These are phyloP conservation scores for Kodamaea fungicola DNA, from an alignment of 1,139 yeast species.

Conservation along the genomic window DNA sequence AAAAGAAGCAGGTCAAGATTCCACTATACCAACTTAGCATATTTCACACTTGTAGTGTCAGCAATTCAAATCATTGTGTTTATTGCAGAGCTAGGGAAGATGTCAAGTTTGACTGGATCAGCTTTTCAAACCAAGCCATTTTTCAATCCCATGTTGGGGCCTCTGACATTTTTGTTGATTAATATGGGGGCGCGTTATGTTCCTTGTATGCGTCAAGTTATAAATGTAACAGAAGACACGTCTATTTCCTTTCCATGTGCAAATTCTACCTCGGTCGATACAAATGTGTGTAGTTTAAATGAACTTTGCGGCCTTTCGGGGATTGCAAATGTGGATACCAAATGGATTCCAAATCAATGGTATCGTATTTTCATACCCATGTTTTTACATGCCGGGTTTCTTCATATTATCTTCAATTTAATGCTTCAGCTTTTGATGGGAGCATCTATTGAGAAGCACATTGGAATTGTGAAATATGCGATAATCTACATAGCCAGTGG, in stretches of 20 bases:
- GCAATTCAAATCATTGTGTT: constrained; percentile 57
- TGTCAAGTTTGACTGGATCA: constrained; percentile 61
- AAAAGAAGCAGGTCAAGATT: constrained; percentile 26
- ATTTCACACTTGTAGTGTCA: constrained; percentile 46
- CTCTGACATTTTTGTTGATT: constrained; percentile 64
- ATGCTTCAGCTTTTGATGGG: constrained; percentile 63
- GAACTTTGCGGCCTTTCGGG: constrained; percentile 66
- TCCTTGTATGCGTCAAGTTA: constrained; percentile 64
- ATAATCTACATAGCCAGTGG: constrained; percentile 62
- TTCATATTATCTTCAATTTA: constrained; percentile 66
- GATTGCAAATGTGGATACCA: constrained; percentile 25
- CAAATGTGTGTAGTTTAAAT: constrained; percentile 54
- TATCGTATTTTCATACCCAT: constrained; percentile 68
- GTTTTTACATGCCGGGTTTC: constrained; percentile 73
- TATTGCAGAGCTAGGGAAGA: constrained; percentile 60
- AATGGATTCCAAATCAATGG: constrained; percentile 58
- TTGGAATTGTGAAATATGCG: constrained; percentile 56
- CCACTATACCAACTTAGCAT: constrained; percentile 45
- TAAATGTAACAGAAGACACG: constrained; percentile 48
- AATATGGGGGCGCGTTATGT: constrained; percentile 71
- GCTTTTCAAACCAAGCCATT: constrained; percentile 70
- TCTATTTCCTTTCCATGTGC: constrained; percentile 62
- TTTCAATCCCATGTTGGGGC: constrained; percentile 80
- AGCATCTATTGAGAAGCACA: constrained; percentile 53
- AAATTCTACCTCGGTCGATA: constrained; percentile 53